phyloP scores from a whole-genome alignment of 2,329 filamentous ascomycete genomes.

The Hypoxylon rubiginosum region DNA sequence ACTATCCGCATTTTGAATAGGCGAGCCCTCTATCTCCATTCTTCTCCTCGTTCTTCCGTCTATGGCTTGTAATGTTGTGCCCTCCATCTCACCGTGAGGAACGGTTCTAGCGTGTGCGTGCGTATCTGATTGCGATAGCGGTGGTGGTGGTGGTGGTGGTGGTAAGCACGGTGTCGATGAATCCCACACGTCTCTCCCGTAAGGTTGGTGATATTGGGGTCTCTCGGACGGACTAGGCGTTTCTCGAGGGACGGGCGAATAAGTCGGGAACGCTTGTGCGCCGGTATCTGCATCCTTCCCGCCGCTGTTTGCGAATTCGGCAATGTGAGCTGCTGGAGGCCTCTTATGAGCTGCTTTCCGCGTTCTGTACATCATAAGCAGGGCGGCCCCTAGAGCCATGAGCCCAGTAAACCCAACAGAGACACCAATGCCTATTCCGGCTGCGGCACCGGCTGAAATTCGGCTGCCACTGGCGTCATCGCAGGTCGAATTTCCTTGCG shows the following conservation, averaged over 20 bases:
- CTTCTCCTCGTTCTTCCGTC: constrained; percentile 28
- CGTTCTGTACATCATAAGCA: constrained; percentile 40
- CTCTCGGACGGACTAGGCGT: constrained; percentile 23
- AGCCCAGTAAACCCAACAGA: constrained; percentile 41
- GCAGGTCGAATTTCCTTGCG: constrained; percentile 22
- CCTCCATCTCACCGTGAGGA: constrained; percentile 42
- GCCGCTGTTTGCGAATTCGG: constrained; percentile 18
- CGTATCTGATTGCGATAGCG: constrained; percentile 8
- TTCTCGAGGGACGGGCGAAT: constrained; percentile 21
- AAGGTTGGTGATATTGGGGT: constrained; percentile 27
- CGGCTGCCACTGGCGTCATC: constrained; percentile 6
- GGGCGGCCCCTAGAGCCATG: constrained; percentile 34
- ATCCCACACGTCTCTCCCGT: constrained; percentile 29
- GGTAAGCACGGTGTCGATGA: constrained; percentile 15
- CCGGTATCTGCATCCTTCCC: constrained; percentile 27
- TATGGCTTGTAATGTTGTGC: constrained; percentile 13
- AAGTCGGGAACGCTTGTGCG: constrained; percentile 26
- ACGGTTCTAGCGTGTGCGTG: constrained; percentile 31
- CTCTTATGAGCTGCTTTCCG: constrained; percentile 26
- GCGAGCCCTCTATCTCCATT: constrained; percentile 28
- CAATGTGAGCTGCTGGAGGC: constrained; percentile 13
- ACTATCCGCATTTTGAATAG: constrained; percentile 13
- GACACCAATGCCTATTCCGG: constrained; percentile 40
- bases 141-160: constrained; percentile 12
- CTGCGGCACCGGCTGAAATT: constrained; percentile 30